Base-by-base conservation (phyloP, 1,284 basidiomycete species). In the Fomitopsis schrenkii region DNA sequence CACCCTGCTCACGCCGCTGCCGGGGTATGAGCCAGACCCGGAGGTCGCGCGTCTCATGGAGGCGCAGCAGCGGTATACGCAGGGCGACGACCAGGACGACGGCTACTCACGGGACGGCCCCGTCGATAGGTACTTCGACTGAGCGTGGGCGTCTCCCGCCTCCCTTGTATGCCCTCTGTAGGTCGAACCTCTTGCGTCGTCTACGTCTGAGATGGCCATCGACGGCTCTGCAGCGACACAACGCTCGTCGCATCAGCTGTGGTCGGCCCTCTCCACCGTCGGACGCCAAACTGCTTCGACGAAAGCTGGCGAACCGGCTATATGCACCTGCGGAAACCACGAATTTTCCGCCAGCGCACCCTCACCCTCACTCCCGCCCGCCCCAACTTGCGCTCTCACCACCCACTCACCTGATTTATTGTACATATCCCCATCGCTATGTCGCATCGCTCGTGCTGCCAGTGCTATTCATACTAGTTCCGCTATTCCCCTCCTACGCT, bases 1-100 rank as follows among this genome's bases (percentile, higher is more conserved):
- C 68, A 83, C 82, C 8, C 76, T 84, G 53, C 71, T 84, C 63
- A 82, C 81, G 55, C 80, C 81, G 35, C 70, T 82, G 44, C 75
- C 79, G 12, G 77, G 80, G n/a, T 82, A 56, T 53, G 72, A 74
- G 62, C 66, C 74, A 4, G 66, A 69, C n/a, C 26, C 56, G 55
- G 68, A 67, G 28, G 52, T 58, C 28, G 61, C 63, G 33, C 35
- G 55, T 8, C 62, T 65, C 35, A 58, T 55, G 40, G 64, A 66
- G 44, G 60, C 12, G 10, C 52, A 30, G 59, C 41, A 58, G 26
- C 58, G 41, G n/a, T 45, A 48, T n/a, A 28, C 15, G 22, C 44
- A 58, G 40, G 28, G 26, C 14, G 28, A 53, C 26, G 38, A 59
- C 17, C 33, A 55, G n/a, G 50, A 45, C 9, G 50, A 55, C 28